A percentile compares a stretch with the other conserved stretches of the same genome.
Conservation (phyloP, 169 alveolate species). For the Plasmodium inui region DNA sequence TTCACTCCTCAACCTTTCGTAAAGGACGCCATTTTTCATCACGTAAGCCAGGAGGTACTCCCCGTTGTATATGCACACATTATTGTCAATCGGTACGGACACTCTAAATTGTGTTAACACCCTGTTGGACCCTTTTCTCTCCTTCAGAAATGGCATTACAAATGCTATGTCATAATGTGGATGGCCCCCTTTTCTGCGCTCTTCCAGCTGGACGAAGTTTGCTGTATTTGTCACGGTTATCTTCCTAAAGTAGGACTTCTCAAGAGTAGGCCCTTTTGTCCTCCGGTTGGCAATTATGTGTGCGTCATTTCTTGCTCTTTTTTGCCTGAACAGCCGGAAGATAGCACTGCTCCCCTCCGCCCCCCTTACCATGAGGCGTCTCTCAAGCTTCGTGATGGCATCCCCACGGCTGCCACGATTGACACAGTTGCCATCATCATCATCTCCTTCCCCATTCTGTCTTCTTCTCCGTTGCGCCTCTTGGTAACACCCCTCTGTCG, state of each 20-base stretch:
- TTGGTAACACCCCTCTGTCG: neutral
- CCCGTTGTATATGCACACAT: conserved; percentile 22
- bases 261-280: neutral
- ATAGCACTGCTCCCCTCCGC: neutral
- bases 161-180: conserved; percentile 16
- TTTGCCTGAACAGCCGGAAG: neutral
- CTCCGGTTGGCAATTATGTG: neutral
- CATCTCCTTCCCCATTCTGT: neutral
- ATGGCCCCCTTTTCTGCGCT: neutral
- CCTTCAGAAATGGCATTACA: conserved; percentile 6
- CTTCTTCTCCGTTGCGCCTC: neutral
- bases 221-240: neutral
- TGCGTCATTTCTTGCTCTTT: neutral
- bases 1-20: conserved; percentile 42
- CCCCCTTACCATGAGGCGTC: neutral
- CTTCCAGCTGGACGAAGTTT: neutral
- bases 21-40: conserved; percentile 26
- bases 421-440: neutral
- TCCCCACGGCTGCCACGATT: neutral
- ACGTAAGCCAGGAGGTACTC: conserved; percentile 24
- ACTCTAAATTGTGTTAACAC: conserved; percentile 11
- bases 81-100: conserved; percentile 12
- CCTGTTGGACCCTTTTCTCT: conserved; percentile 5
- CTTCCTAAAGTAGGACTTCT: conserved; percentile 27
- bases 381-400: neutral